Base-by-base conservation (phyloP, 306 rosid genomes). In the Mimosa pudica region DNA sequence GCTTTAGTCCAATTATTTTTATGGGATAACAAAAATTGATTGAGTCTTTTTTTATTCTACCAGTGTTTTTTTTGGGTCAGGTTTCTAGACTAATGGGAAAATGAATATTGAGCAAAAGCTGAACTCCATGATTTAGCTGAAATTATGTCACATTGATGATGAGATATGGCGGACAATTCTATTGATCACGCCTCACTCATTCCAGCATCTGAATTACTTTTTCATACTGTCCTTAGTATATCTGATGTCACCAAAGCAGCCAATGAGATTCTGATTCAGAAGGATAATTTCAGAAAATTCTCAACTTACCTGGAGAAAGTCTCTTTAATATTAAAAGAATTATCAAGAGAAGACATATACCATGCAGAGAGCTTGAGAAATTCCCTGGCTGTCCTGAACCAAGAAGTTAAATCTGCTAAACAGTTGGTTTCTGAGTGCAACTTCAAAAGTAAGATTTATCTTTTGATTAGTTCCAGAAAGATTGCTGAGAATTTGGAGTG, bases 371-470 rank as follows among this genome's bases (percentile, higher is more conserved):
- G 89, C 73, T 77, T 86, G 60, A 55, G 42, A 47, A 83, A 81
- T 51, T 83, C 88, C 69, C 10, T 85, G 73, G 64, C 76, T 78
- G 77, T 67, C 69, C 83, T 90, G 66, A 77, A 83, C 75, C 83
- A 80, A 69, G 89, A 88, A 85, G 73, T 86, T 45, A 72, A 78
- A 70, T 80, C 76, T 72, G 85, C 90, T 20, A 88, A 77, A 81
- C 80, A 80, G 57, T 81, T 88, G 72, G 82, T 77, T 75, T 70
- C 74, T 32, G 90, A 90, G 35, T 86, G 94, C 84, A 66, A 79
- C 74, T 72, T 77, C 24, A 88, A 84, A 79, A 84, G 82, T 61
- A 90, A 73, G 84, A 18, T 88, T 75, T 84, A 86, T 85, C 89
- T 90, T 54, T 64, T 86, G 49, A 74, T 88, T 72, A 86, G 76